Conservation (phyloP, 139 green algal genomes). For the Yamagishiella unicocca region DNA sequence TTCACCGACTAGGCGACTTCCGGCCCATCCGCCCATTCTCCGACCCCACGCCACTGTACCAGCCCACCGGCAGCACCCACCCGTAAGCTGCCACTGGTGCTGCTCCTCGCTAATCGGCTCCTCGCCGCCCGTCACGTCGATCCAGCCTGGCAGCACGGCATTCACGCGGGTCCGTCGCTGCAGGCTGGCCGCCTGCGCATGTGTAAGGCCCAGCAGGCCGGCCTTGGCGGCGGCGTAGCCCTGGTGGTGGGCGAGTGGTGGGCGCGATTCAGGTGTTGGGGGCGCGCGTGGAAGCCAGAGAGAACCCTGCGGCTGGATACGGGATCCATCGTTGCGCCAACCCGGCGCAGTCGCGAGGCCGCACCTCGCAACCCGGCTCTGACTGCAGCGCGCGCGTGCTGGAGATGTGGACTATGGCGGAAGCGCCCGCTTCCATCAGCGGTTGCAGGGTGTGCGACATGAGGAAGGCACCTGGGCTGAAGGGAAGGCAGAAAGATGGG, state of each 20-base stretch:
- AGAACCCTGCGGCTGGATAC: too few species aligned
- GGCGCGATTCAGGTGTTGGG: too few species aligned
- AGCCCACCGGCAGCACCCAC: not conserved
- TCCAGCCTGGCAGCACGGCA: slow-evolving; percentile 70
- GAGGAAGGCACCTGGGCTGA: slow-evolving; percentile 64
- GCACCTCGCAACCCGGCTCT: slow-evolving; percentile 65
- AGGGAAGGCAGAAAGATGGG: not conserved
- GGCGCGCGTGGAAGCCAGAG: too few species aligned
- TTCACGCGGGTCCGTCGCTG: slow-evolving; percentile 56
- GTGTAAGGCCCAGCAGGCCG: slow-evolving; percentile 68
- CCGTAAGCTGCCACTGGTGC: slow-evolving; percentile 64
- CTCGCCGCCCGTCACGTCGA: slow-evolving; percentile 49
- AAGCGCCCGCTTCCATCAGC: slow-evolving; percentile 51
- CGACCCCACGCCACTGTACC: not conserved
- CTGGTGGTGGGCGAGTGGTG: slow-evolving; percentile 9
- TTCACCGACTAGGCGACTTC: too few species aligned
- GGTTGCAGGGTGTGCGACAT: slow-evolving; percentile 59
- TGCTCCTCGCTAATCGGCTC: slow-evolving; percentile 50
- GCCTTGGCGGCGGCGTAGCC: slow-evolving; percentile 71
- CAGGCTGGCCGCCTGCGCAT: slow-evolving; percentile 53
- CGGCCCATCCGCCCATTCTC: not conserved
- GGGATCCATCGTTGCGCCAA: too few species aligned
- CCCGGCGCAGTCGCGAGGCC: too few species aligned
- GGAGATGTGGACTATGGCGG: slow-evolving; percentile 69
- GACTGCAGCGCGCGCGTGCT: slow-evolving; percentile 66